Base-by-base conservation (phyloP, 192 early-diverging fungal species). In the Gonapodya sp. region DNA sequence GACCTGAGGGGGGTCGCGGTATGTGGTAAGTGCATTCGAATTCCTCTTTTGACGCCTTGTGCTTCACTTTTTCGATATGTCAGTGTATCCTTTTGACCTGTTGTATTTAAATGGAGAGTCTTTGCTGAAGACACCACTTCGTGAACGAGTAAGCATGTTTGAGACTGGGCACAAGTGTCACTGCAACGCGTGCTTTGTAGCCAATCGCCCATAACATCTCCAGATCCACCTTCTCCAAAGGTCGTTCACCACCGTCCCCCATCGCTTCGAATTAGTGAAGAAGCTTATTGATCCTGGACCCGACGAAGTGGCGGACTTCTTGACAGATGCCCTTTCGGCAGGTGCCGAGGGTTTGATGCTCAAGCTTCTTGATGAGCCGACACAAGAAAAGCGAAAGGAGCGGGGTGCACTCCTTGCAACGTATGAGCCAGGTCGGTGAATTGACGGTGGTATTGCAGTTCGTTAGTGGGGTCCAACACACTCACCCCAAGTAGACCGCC, bases 291-390 rank as follows among this genome's bases (percentile, higher is more conserved):
- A 64, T 24, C 8, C 46, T 24, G 46, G 8, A 64, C 75, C 16
- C 8, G 75, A 77, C 75, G 34, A 18, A 16, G 75, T 77, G 8
- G 30, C 2, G 31, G 31, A 16, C 2, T 77, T 77, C 31, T 33
- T 77, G 18, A 31, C 75, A 18, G 34, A 18, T 8, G 75, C 75
- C 8, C 31, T 77, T 2, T 16, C 18, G 31, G 75, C 8, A 34
- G 75, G 75, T 33, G 75, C 75, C 8, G 75, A 77, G 75, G 75
- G 75, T 18, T 33, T 77, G 75, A 77, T 77, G 75, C 75, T 77
- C 75, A 77, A 77, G 31, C 75, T 77, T 16, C 75, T 77, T 18
- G 75, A 77, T 33, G 75, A 77, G 8, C 30, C 75, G 30, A 16
- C 75, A 33, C 18, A 18, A 33, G 75, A 34, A 33, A 34, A 77